Evolutionary conservation across 2,329 filamentous ascomycete species (phyloP).

Genomic region (Phyllosticta citriasiana): DNA sequence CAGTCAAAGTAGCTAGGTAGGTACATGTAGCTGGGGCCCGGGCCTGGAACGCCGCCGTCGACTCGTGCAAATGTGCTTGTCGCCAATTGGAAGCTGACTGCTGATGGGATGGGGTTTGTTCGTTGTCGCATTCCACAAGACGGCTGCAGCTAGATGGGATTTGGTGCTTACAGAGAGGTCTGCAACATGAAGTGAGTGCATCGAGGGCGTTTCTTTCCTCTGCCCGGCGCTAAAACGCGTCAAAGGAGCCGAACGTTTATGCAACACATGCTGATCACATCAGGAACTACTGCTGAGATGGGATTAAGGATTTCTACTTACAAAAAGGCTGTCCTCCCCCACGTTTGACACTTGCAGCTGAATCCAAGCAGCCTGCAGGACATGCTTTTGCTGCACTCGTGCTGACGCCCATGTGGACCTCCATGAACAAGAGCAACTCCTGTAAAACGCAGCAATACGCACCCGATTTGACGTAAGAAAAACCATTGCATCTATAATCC

Average conservation of each 20-base stretch:
- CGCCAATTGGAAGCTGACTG: no score
- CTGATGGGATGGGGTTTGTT: no score
- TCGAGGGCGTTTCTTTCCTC: neutral
- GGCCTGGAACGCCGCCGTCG: neutral
- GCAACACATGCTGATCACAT: neutral
- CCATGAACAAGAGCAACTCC: neutral
- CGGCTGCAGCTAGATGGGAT: neutral
- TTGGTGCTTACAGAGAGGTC: neutral
- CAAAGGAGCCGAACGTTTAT: neutral
- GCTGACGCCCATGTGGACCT: no score
- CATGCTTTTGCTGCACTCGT: no score
- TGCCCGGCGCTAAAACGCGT: neutral
- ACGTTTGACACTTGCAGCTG: neutral
- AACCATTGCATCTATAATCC: slow-evolving; percentile 1
- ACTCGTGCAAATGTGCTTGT: no score
- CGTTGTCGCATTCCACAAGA: no score
- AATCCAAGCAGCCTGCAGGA: no score
- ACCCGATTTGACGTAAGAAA: neutral
- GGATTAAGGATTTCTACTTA: neutral
- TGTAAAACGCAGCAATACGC: neutral
- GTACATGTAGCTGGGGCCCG: neutral
- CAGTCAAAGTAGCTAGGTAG: neutral
- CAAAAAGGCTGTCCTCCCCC: neutral
- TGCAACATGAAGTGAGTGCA: no score
- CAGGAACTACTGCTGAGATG: neutral